These are phyloP conservation scores for Backusella sp. DNA, from an alignment of 192 early-diverging fungal species.

Conservation along the genomic window DNA sequence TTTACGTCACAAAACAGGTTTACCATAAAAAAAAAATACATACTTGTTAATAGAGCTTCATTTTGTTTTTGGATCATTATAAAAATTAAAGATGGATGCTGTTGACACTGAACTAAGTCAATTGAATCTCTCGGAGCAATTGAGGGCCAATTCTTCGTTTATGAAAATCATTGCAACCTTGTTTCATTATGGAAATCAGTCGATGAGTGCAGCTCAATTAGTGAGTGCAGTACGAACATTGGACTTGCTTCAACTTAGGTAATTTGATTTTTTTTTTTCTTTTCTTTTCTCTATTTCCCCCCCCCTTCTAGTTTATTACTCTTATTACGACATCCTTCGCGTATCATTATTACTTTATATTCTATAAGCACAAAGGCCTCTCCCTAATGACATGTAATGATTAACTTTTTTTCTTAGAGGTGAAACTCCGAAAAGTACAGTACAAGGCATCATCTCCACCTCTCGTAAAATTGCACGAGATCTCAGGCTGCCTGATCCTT, in stretches of 20 bases:
- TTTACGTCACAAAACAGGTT: background rate
- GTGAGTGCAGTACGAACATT: conserved; percentile 35
- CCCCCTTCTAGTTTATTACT: background rate
- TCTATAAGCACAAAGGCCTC: background rate
- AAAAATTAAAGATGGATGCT: conserved; percentile 12
- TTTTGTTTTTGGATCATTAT: background rate
- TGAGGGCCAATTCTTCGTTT: conserved; percentile 39
- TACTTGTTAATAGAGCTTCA: background rate
- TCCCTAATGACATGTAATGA: background rate
- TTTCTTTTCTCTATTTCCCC: too few relatives aligned
- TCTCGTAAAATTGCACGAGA: conserved; percentile 35
- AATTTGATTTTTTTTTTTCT: background rate
- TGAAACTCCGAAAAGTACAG: conserved; percentile 46
- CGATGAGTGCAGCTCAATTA: conserved; percentile 38
- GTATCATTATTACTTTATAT: background rate
- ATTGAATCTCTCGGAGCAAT: conserved; percentile 31
- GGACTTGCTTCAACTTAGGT: conserved; percentile 38
- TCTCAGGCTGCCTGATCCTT: conserved; percentile 35
- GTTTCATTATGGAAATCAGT: conserved; percentile 41
- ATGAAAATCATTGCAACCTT: conserved; percentile 43
- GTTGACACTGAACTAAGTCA: conserved; percentile 39
- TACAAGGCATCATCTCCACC: conserved; percentile 51
- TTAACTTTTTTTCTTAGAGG: conserved; percentile 31
- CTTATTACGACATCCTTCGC: background rate
- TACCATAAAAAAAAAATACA: background rate